Conservation (phyloP, 2,329 filamentous ascomycete species). For the Apiospora arundinis region DNA sequence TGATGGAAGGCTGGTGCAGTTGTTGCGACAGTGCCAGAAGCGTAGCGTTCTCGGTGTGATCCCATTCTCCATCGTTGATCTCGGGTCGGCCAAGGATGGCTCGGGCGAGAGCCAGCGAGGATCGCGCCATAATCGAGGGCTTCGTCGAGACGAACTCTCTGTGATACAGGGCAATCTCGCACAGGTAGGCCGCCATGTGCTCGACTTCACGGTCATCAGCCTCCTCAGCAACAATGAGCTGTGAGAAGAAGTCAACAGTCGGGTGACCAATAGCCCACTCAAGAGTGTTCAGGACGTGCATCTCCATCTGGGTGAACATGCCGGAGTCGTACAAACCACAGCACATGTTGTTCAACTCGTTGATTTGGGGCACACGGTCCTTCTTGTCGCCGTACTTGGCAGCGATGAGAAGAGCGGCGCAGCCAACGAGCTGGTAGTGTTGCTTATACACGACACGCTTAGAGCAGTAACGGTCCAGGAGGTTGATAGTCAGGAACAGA, state of each 20-base stretch:
- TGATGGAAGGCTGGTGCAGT: constrained; percentile 63
- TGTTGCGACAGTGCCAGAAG: constrained; percentile 65
- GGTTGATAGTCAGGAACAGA: constrained; percentile 93
- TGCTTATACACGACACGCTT: constrained; percentile 98
- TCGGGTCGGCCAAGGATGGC: constrained; percentile 85
- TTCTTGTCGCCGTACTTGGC: constrained; percentile 99
- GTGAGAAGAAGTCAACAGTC: constrained; percentile 92
- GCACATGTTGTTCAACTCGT: constrained; percentile 98
- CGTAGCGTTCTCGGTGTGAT: constrained; percentile 72
- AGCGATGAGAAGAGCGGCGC: constrained; percentile 92
- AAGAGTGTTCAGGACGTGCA: constrained; percentile 97
- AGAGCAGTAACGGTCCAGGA: constrained; percentile 97
- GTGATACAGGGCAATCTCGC: constrained; percentile 94
- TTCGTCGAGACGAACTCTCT: constrained; percentile 94
- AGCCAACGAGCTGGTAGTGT: constrained; percentile 97
- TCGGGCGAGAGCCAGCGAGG: constrained; percentile 83
- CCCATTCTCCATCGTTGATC: constrained; percentile 78
- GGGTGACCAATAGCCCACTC: constrained; percentile 97
- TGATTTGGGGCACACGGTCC: constrained; percentile 95
- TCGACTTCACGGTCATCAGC: constrained; percentile 83
- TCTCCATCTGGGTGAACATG: constrained; percentile 99
- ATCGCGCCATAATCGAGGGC: constrained; percentile 88
- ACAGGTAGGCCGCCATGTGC: constrained; percentile 92
- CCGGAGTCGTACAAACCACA: constrained; percentile 97
- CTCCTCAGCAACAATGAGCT: constrained; percentile 84